Percentiles rank a stretch among this genome's conserved stretches.
Evolutionary conservation across 345 rosid species (phyloP).

Genomic region (Gossypium mustelinum): DNA sequence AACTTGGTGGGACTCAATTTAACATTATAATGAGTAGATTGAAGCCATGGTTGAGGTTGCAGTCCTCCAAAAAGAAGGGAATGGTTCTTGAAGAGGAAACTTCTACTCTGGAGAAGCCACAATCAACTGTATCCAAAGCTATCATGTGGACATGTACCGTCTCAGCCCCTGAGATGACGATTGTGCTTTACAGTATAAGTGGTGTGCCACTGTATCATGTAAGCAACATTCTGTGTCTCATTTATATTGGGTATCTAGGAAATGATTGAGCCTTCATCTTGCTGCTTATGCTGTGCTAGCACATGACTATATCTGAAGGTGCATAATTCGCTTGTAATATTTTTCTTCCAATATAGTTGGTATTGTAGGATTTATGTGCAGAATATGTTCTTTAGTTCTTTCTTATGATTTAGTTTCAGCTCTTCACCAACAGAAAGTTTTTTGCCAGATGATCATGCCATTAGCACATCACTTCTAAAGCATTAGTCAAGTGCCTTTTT

Average conservation of each 20-base stretch:
- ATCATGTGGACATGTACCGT: slow-evolving; percentile 91
- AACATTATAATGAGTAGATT: slow-evolving; percentile 66
- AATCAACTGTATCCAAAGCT: slow-evolving; percentile 47
- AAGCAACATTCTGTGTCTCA: slow-evolving; percentile 34
- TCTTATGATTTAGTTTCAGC: background rate
- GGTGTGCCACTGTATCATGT: slow-evolving; percentile 82
- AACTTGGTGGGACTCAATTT: slow-evolving; percentile 87
- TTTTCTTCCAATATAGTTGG: background rate
- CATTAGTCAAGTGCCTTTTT: slow-evolving; percentile 4
- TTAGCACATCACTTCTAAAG: background rate
- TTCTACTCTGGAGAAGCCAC: slow-evolving; percentile 39
- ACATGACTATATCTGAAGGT: background rate
- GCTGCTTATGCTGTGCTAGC: slow-evolving; percentile 3
- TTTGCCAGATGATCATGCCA: background rate
- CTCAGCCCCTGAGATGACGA: slow-evolving; percentile 95
- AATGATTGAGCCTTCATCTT: background rate
- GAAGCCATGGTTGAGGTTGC: slow-evolving; percentile 76
- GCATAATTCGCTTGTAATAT: background rate
- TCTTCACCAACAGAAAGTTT: background rate
- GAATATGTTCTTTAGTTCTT: background rate
- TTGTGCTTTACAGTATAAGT: slow-evolving; percentile 53
- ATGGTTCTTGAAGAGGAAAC: slow-evolving; percentile 58
- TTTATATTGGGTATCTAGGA: slow-evolving; percentile 1
- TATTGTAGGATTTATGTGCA: slow-evolving; percentile 8
- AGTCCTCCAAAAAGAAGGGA: slow-evolving; percentile 56